Evolutionary conservation across 345 rosid species (phyloP).

Genomic region (Euclidium syriacum): DNA sequence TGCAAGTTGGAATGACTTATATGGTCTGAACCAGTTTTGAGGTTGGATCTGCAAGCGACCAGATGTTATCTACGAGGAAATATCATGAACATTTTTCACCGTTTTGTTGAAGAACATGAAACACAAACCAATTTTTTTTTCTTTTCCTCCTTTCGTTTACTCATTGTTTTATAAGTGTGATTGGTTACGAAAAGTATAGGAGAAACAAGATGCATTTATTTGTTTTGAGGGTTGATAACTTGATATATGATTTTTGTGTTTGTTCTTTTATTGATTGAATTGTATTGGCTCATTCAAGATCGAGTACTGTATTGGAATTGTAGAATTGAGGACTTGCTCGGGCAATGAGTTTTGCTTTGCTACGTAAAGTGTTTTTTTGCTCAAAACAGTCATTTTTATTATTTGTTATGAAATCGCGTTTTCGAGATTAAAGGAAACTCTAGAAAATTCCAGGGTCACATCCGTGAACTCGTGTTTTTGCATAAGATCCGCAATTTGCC

Average conservation of each 20-base stretch:
- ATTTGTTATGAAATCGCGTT: too few relatives aligned
- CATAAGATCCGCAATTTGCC: too few relatives aligned
- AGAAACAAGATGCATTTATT: conserved; percentile 4
- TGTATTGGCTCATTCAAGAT: conserved; percentile 8
- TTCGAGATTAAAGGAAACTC: too few relatives aligned
- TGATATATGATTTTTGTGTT: background rate
- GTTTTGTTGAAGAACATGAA: conserved; percentile 1
- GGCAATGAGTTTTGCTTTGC: conserved; percentile 8
- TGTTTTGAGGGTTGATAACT: conserved; percentile 7
- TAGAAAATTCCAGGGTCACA: too few relatives aligned
- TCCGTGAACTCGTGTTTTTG: too few relatives aligned
- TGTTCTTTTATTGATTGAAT: conserved; percentile 17
- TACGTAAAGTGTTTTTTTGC: too few relatives aligned
- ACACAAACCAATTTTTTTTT: background rate
- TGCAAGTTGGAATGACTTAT: conserved; percentile 99
- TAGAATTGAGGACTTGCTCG: background rate
- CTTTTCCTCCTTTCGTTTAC: too few relatives aligned
- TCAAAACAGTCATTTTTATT: too few relatives aligned
- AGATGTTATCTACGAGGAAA: conserved; percentile 4
- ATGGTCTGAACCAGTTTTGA: conserved; percentile 58
- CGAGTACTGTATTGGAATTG: background rate
- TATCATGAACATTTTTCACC: background rate
- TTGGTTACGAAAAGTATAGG: conserved; percentile 19
- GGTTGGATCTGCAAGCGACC: background rate
- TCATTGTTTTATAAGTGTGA: conserved; percentile 11